Evolutionary conservation across 2,329 filamentous ascomycete species (phyloP).

Genomic region (Aureobasidium sp.): DNA sequence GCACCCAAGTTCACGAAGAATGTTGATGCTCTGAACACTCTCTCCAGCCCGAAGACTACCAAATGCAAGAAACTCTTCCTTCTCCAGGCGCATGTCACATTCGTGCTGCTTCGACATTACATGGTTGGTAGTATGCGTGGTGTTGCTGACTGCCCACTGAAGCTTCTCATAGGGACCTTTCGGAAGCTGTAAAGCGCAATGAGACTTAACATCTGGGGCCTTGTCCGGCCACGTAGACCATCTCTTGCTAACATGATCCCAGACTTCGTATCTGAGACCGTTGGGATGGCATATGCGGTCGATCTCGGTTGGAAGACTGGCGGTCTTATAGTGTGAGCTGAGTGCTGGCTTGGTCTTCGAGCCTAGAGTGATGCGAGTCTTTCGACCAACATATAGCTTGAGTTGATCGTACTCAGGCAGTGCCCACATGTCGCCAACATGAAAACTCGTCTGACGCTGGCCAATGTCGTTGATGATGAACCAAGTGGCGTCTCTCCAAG

Average conservation of each 20-base stretch:
- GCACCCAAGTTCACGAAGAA: constrained; percentile 57
- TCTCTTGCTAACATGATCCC: background rate
- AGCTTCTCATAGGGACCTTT: constrained; percentile 35
- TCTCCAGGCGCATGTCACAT: constrained; percentile 53
- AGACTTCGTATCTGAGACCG: background rate
- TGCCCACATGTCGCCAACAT: background rate
- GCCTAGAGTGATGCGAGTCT: background rate
- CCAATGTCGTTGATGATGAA: constrained; percentile 46
- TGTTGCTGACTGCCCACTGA: constrained; percentile 35
- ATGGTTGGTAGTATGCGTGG: constrained; percentile 59
- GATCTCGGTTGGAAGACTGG: background rate
- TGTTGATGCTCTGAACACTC: constrained; percentile 51
- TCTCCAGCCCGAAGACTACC: constrained; percentile 54
- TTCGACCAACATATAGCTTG: background rate
- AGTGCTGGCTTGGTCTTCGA: background rate
- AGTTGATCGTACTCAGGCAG: background rate
- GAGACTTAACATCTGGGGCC: constrained; percentile 50
- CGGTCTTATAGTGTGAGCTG: background rate
- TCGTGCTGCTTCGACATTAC: constrained; percentile 55
- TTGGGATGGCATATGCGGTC: background rate
- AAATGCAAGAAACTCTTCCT: constrained; percentile 61
- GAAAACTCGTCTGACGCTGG: background rate
- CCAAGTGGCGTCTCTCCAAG: constrained; percentile 63
- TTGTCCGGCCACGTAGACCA: background rate
- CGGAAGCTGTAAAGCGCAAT: constrained; percentile 47